Base-by-base conservation (phyloP, 495 filamentous ascomycete genomes). In the Aspergillus incahuasiensis region DNA sequence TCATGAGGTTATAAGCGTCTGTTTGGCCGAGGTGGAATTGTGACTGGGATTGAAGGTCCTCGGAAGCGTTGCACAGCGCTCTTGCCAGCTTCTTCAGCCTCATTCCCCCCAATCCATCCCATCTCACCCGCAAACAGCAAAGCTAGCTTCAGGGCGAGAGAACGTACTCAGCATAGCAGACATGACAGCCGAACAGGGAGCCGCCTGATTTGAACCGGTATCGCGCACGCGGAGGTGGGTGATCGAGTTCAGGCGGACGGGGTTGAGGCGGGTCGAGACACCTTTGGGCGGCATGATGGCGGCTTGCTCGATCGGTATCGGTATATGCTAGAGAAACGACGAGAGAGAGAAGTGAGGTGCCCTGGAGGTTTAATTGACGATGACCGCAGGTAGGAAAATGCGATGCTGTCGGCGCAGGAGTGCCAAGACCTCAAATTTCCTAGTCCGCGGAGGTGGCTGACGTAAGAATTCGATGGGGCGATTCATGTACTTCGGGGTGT, bases 221-320 rank as follows among this genome's bases (percentile, higher is more conserved):
- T 85, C 81, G 61, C 87, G 86, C 48, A 98, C 86, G 60, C 90
- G 88, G 43, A 98, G 83, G 59, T 85, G 82, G 54, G 83, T 83
- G 50, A 98, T 83, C 19, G 94, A 92, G 62, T 95, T 91, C 28
- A 98, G 83, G 52, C 89, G 90, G 56, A 92, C 87, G 18, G 86
- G 84, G 60, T 75, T 75, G 56, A 81, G 70, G 48, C 72, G 71
- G 58, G 77, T 79, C 28, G 71, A 65, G 18, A 66, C 62, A 55
- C 66, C 67, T 62, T 82, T 83, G 43, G 76, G 67, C 52, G 81
- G 76, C 81, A 82, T 83, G 35, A 42, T 67, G 66, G 47, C 51
- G 48, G 48, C 25, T 42, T 42, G 18, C 15, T 47, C 16, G 22
- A 8, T 32, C 22, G 46, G 12, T 21, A 8, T 32, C 22, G 46